A percentile compares a stretch with the other conserved stretches of the same genome.
Evolutionary conservation across 495 filamentous ascomycete genomes (phyloP).

Genomic region (Hypoxylon intermedium): DNA sequence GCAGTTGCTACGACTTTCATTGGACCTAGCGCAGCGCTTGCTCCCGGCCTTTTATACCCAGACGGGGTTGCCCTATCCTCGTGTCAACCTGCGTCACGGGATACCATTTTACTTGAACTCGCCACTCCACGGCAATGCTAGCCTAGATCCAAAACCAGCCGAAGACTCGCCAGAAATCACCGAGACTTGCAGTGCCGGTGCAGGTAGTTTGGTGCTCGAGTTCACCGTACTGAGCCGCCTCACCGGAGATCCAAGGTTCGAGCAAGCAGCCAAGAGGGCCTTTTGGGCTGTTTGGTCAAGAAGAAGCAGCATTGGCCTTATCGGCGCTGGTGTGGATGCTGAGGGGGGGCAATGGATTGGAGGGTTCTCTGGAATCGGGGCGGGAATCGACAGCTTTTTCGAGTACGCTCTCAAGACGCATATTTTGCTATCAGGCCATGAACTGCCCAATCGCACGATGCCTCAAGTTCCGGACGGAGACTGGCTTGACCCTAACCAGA

Average conservation of each 20-base stretch:
- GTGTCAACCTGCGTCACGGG: constrained; percentile 91
- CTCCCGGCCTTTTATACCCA: constrained; percentile 88
- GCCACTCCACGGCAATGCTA: constrained; percentile 61
- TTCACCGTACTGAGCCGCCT: constrained; percentile 89
- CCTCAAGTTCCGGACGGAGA: constrained; percentile 37
- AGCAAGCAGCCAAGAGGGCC: constrained; percentile 85
- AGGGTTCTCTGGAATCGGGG: constrained; percentile 87
- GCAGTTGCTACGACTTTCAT: constrained; percentile 83
- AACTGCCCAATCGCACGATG: constrained; percentile 59
- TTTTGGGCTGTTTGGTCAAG: constrained; percentile 95
- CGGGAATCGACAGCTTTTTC: constrained; percentile 96
- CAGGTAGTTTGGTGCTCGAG: constrained; percentile 91
- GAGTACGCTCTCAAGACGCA: constrained; percentile 96
- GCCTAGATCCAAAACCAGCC: constrained; percentile 36
- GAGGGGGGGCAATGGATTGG: constrained; percentile 91
- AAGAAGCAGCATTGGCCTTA: constrained; percentile 82
- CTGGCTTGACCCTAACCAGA: constrained; percentile 62
- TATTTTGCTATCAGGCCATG: constrained; percentile 79
- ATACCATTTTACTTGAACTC: constrained; percentile 90
- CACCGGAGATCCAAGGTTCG: constrained; percentile 84
- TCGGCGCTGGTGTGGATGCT: constrained; percentile 90
- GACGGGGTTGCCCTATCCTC: constrained; percentile 91
- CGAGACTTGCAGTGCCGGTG: constrained; percentile 95
- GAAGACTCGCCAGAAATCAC: constrained; percentile 73
- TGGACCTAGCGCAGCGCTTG: constrained; percentile 81